These are phyloP conservation scores for Triangularia verruculosa DNA, from an alignment of 2,329 filamentous ascomycete genomes.

Conservation along the genomic window DNA sequence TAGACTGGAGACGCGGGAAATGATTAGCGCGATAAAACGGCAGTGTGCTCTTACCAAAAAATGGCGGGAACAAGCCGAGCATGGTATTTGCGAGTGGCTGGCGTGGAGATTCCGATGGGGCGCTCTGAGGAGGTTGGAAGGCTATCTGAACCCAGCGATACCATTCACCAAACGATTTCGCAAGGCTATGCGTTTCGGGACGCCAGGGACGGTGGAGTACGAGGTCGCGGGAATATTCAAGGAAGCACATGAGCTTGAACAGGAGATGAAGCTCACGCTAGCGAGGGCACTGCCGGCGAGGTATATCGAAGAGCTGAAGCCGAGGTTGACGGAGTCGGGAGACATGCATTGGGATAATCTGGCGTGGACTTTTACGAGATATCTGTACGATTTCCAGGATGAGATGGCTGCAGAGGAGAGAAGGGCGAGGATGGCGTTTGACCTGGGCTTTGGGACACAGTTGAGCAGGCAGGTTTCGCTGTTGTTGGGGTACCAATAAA, in stretches of 20 bases:
- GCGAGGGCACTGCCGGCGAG: constrained; percentile 11
- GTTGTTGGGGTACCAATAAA: background rate
- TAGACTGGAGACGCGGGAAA: background rate
- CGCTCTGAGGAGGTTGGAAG: background rate
- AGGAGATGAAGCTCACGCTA: constrained; percentile 23
- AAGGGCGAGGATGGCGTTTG: background rate
- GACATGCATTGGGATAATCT: background rate
- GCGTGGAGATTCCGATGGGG: background rate
- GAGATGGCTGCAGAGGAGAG: background rate
- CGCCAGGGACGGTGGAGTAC: constrained; percentile 1
- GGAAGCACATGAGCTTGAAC: constrained; percentile 15
- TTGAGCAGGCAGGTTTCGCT: background rate
- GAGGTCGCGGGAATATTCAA: constrained; percentile 7
- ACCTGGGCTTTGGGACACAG: background rate
- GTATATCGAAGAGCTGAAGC: background rate
- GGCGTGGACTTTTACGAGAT: background rate
- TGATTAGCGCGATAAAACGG: background rate
- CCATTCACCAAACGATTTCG: background rate
- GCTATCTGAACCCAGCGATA: background rate
- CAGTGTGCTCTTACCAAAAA: background rate
- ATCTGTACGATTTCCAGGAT: background rate
- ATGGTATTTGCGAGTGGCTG: background rate
- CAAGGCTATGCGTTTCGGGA: background rate
- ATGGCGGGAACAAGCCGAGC: background rate
- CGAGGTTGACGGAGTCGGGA: background rate